Percentiles rank a stretch among this genome's conserved stretches.
These are phyloP conservation scores for Podosphaera xanthii DNA, from an alignment of 2,329 filamentous ascomycete genomes.

Conservation along the genomic window DNA sequence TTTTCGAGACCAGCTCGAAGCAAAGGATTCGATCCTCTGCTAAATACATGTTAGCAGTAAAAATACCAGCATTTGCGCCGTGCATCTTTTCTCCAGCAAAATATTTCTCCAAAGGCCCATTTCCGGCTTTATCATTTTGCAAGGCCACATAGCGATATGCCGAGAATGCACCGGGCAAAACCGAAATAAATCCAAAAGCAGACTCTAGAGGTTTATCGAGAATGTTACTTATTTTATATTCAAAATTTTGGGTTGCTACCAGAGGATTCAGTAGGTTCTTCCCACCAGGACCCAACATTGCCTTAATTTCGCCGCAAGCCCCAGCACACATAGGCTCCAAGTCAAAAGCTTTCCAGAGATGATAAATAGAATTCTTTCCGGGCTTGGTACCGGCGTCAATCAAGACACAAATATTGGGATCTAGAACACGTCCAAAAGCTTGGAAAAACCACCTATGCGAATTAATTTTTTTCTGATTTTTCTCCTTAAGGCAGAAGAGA, in stretches of 20 bases:
- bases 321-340: conserved; percentile 93
- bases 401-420: conserved; percentile 91
- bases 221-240: conserved; percentile 99
- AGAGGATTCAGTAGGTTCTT: conserved; percentile 82
- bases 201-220: conserved; percentile 94
- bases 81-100: conserved; percentile 95
- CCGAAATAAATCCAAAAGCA: conserved; percentile 91
- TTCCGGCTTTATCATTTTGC: conserved; percentile 87
- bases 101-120: conserved; percentile 87
- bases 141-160: conserved; percentile 86
- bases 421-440: conserved; percentile 74
- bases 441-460: conserved; percentile 99
- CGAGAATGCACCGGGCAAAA: conserved; percentile 93
- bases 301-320: conserved; percentile 96
- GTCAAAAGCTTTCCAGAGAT: conserved; percentile 96
- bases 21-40: conserved; percentile 97
- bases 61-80: conserved; percentile 68
- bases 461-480: conserved; percentile 99
- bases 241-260: conserved; percentile 92
- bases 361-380: conserved; percentile 84
- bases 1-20: conserved; percentile 92
- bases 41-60: conserved; percentile 98
- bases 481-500: conserved; percentile 95
- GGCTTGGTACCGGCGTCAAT: conserved; percentile 92
- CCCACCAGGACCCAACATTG: conserved; percentile 69